A percentile compares a stretch with the other conserved stretches of the same genome.
These are phyloP conservation scores for Wickerhamiella bombiphila DNA, from an alignment of 805 yeast genomes.

Conservation along the genomic window DNA sequence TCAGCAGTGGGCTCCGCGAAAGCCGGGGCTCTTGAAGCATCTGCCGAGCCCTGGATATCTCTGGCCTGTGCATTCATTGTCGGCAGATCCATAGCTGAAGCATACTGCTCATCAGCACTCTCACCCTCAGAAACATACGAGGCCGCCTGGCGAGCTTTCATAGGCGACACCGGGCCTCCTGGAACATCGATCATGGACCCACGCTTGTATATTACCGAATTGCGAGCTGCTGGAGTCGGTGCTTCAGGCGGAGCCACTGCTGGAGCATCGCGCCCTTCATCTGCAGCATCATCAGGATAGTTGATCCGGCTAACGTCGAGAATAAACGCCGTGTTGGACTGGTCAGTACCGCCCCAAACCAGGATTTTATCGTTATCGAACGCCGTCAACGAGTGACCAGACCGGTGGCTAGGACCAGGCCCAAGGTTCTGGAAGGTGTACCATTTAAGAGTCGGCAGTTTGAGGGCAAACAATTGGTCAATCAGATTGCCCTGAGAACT, in stretches of 20 bases:
- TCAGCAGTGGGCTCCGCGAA: too few relatives aligned
- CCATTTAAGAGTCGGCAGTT: slow-evolving; percentile 60
- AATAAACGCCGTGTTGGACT: slow-evolving; percentile 47
- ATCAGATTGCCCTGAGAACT: slow-evolving; percentile 55
- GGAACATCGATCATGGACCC: slow-evolving; percentile 12
- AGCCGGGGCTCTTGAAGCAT: not conserved
- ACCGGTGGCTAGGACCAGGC: slow-evolving; percentile 63
- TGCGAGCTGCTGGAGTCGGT: slow-evolving; percentile 18
- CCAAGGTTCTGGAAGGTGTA: slow-evolving; percentile 42
- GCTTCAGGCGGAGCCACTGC: slow-evolving; percentile 3
- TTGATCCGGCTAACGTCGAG: slow-evolving; percentile 40
- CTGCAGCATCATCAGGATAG: slow-evolving; percentile 26
- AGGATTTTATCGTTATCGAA: slow-evolving; percentile 52
- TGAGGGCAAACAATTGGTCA: slow-evolving; percentile 56
- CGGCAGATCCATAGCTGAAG: slow-evolving; percentile 10
- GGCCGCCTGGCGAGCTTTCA: slow-evolving; percentile 3
- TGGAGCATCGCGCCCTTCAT: slow-evolving; percentile 1
- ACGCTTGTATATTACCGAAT: slow-evolving; percentile 19
- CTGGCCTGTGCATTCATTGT: not conserved
- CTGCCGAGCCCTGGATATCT: not conserved
- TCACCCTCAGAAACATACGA: slow-evolving; percentile 10
- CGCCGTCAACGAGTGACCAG: slow-evolving; percentile 81
- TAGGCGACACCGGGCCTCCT: slow-evolving; percentile 9
- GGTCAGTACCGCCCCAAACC: slow-evolving; percentile 70
- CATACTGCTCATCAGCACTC: slow-evolving; percentile 9